Evolutionary conservation across 2,329 filamentous ascomycete genomes (phyloP).

Genomic region (Cladophialophora psammophila): DNA sequence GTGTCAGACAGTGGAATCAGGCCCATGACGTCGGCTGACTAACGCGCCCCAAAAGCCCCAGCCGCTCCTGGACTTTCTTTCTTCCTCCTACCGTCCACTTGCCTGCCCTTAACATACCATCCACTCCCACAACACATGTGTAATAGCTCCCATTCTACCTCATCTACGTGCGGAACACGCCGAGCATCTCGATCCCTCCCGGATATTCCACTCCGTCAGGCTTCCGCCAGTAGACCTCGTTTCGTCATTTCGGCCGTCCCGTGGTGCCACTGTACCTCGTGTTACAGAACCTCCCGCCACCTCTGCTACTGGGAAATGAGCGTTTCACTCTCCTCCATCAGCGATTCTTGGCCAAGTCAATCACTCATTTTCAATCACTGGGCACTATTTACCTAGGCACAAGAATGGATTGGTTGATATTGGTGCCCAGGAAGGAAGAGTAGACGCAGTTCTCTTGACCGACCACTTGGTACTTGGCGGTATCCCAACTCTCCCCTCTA

Average conservation of each 20-base stretch:
- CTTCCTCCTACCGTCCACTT: constrained; percentile 4
- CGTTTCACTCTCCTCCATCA: background rate
- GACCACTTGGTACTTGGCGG: background rate
- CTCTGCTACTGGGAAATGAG: background rate
- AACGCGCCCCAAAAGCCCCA: background rate
- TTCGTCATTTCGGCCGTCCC: background rate
- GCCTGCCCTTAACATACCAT: background rate
- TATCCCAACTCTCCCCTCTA: background rate
- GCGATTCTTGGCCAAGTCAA: background rate
- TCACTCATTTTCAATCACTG: background rate
- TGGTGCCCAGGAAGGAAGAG: background rate
- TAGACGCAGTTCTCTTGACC: background rate
- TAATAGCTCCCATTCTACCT: background rate
- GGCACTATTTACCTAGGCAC: background rate
- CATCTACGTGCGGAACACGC: background rate
- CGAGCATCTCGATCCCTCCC: background rate
- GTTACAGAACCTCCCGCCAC: background rate
- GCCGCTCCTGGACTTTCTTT: constrained; percentile 10
- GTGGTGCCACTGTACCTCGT: background rate
- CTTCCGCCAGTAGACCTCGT: background rate
- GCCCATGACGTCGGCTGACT: constrained; percentile 7
- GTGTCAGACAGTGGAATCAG: background rate
- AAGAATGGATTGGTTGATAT: background rate
- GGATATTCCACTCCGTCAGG: background rate
- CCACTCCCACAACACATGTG: background rate